Evolutionary conservation across 2,329 filamentous ascomycete genomes (phyloP).

Genomic region (Penicillium occitanis): DNA sequence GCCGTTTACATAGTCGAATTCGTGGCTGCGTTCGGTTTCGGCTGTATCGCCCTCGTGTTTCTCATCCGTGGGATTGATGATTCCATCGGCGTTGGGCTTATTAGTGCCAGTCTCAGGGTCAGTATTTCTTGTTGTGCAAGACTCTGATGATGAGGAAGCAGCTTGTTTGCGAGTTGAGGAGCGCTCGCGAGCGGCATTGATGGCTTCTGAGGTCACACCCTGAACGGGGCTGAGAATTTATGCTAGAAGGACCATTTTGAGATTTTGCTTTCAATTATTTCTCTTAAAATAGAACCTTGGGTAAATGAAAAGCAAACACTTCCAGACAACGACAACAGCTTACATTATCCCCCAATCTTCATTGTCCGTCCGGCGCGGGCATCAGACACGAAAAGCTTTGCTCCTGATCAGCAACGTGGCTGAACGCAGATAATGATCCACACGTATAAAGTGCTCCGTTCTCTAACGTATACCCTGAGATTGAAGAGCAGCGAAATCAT

Average conservation of each 20-base stretch:
- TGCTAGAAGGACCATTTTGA: conserved; percentile 1
- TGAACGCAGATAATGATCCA: neutral
- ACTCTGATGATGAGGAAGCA: neutral
- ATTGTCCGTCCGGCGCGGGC: neutral
- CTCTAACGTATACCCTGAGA: neutral
- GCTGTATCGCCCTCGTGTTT: neutral
- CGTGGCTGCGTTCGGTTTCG: neutral
- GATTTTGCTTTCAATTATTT: neutral
- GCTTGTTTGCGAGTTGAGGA: neutral
- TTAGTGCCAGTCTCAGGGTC: neutral
- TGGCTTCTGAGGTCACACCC: neutral
- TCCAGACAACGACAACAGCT: neutral
- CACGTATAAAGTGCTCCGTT: neutral
- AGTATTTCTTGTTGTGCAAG: neutral
- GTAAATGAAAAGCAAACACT: neutral
- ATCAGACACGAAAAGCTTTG: neutral
- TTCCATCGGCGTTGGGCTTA: neutral
- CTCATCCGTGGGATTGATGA: neutral
- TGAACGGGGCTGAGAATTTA: neutral
- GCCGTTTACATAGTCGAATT: neutral
- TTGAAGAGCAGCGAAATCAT: neutral
- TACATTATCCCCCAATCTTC: neutral
- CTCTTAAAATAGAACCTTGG: neutral
- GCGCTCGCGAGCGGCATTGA: conserved; percentile 6
- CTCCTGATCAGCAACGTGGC: neutral